A percentile compares a stretch with the other conserved stretches of the same genome.
phyloP scores from a whole-genome alignment of 768 basidiomycete species.

The Lepiota brunneoincarnata region DNA sequence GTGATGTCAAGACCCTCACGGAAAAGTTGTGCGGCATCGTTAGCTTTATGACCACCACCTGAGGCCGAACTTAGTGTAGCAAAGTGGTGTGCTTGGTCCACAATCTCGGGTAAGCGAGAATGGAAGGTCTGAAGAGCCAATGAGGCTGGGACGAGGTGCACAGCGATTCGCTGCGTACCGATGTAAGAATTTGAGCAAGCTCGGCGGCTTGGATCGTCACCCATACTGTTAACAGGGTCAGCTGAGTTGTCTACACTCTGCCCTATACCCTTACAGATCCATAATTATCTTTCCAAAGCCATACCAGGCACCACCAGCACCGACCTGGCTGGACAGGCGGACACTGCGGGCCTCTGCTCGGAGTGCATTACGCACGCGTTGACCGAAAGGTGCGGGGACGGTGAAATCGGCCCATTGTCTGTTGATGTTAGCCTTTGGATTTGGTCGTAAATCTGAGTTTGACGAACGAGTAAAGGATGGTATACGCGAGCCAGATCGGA shows the following conservation, averaged over 20 bases:
- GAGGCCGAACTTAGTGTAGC: conserved; percentile 62
- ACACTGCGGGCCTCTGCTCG: conserved; percentile 89
- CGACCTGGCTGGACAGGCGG: conserved; percentile 77
- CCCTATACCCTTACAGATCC: conserved; percentile 54
- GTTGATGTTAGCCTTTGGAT: conserved; percentile 5
- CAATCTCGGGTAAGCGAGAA: conserved; percentile 70
- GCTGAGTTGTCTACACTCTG: not conserved
- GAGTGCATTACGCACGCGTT: conserved; percentile 80
- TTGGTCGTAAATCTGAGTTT: not conserved
- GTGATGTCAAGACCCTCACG: conserved; percentile 91
- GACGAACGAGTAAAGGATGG: conserved; percentile 74
- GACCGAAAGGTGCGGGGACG: conserved; percentile 74
- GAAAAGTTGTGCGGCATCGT: conserved; percentile 69
- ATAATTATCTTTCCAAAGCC: conserved; percentile 85
- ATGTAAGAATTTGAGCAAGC: conserved; percentile 68
- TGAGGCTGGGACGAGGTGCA: conserved; percentile 7
- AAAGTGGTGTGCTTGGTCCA: conserved; percentile 90
- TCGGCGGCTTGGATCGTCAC: conserved; percentile 71
- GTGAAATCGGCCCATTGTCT: conserved; percentile 91
- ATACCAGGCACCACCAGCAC: conserved; percentile 89
- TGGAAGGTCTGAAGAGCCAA: conserved; percentile 60
- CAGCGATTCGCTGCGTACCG: conserved; percentile 34
- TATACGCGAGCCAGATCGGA: conserved; percentile 90
- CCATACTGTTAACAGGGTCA: conserved; percentile 48
- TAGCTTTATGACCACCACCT: conserved; percentile 46